These are phyloP conservation scores for Fragaria ananassa DNA, from an alignment of 306 rosid species.

Conservation along the genomic window DNA sequence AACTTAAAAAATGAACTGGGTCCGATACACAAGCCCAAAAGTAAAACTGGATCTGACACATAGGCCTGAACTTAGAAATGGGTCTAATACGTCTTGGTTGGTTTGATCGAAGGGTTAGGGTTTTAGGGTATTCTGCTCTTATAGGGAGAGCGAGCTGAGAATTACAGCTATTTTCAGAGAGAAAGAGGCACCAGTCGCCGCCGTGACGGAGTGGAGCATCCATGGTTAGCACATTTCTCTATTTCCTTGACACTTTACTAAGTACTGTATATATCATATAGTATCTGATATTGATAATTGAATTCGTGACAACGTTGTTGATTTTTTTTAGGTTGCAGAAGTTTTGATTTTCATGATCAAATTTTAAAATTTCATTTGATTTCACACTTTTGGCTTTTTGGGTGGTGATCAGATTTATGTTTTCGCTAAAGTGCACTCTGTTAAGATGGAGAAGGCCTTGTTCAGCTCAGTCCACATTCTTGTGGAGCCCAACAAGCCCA, in stretches of 20 bases:
- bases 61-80: background rate
- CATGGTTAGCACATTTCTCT: constrained; percentile 47
- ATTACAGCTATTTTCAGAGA: background rate
- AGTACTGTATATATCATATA: background rate
- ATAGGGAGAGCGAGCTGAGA: background rate
- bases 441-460: no score
- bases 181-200: background rate
- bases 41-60: background rate
- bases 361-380: background rate
- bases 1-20: background rate
- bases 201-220: constrained; percentile 17
- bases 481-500: no score
- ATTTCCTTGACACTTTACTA: background rate
- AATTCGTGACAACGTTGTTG: background rate
- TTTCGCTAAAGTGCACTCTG: background rate
- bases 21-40: background rate
- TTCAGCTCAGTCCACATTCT: no score
- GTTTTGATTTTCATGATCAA: background rate
- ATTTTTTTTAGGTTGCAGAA: background rate
- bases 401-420: background rate
- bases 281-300: no score
- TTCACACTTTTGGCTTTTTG: background rate
- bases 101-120: constrained; percentile 27
- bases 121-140: constrained; percentile 20
- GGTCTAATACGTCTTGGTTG: no score